Base-by-base conservation (phyloP, 2,329 filamentous ascomycete genomes). In the Trichoderma oligosporum region DNA sequence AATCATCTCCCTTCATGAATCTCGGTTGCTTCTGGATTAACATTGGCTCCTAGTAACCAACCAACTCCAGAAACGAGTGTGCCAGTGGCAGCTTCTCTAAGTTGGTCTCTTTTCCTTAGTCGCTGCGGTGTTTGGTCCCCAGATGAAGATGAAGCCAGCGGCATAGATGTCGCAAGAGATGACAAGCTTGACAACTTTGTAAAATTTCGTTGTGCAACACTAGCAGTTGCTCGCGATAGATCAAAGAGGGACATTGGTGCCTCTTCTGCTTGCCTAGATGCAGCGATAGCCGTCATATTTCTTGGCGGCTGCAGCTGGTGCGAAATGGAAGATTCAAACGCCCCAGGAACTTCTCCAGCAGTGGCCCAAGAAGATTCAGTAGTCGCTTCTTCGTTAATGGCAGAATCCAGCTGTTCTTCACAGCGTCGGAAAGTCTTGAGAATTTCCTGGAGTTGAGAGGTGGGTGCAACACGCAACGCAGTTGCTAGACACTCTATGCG, bases 401-500 rank as follows among this genome's bases (percentile, higher is more conserved):
- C 78, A 0, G 79, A 78, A 49, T 86, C 85, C 49, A 90, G 82
- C 67, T 93, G 88, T 64, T 90, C 86, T 66, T 95, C 89, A 62
- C 88, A 91, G 42, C 87, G 80, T 11, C 87, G 83, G 76, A 88
- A 94, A 1, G 83, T 85, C 48, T 84, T 85, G 3, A 94, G 74
- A 12, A 94, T 88, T 62, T 91, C 87, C 59, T 88, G 85, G 0
- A 94, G 78, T 11, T 87, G 83, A 0, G 79, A 75, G 0, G 84
- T 74, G 1, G 89, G 90, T 0, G 89, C 88, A 48, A 92, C 81
- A 7, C 89, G 81, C 16, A 94, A 77, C 1, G 90, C 88, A 11
- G 87, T 85, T 1, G 87, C 85, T 2, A 95, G 76, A 35, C 91
- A 87, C 65, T 93, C 90, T 68, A 91, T 89, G 20, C 89, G 83